Base-by-base conservation (phyloP, 2,329 filamentous ascomycete genomes). In the Curvularia eragrostidis region DNA sequence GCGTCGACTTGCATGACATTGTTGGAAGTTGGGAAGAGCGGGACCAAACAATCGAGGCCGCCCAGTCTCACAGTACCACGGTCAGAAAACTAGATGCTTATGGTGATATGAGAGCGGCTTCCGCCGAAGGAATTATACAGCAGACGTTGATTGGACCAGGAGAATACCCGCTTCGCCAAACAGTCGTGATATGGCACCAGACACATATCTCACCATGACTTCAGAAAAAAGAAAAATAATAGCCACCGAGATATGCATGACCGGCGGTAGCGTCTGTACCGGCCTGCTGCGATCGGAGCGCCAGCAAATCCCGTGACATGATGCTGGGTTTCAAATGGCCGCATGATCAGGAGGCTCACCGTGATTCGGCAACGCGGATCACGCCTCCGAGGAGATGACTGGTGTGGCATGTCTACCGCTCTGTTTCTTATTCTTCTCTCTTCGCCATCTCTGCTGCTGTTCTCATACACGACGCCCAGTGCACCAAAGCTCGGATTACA, bases 291-390 rank as follows among this genome's bases (percentile, higher is more conserved):
- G 38, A 59, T 60, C 58, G 59, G 58, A 46, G 52, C 41, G 66
- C 63, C 66, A 68, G 49, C 67, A 42, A 58, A 68, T 49, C 67
- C 63, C 66, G 67, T 69, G 67, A 69, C 58, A 55, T 48, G 21
- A 54, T 36, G 39, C 41, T 52, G 42, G 52, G 47, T 48, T 58
- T 51, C 34, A 43, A 26, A 43, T 15, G 41, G 38, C 53, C 64
- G 58, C 64, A 62, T 67, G 66, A 68, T 67, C 58, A 48, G 36
- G 26, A 18, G 38, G 46, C 36, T 57, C 30, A 24, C 32, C 28
- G 15, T 59, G 59, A 65, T 64, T 57, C 42, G 58, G 43, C 48
- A 12, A 32, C 15, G 34, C 34, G 23, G 34, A 8, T n/a, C n/a
- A 39, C 34, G n/a, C 28, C 10, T 21, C 47, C 47, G 32, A 39